Base-by-base conservation (phyloP, 495 filamentous ascomycete genomes). In the Penicillium canescens region DNA sequence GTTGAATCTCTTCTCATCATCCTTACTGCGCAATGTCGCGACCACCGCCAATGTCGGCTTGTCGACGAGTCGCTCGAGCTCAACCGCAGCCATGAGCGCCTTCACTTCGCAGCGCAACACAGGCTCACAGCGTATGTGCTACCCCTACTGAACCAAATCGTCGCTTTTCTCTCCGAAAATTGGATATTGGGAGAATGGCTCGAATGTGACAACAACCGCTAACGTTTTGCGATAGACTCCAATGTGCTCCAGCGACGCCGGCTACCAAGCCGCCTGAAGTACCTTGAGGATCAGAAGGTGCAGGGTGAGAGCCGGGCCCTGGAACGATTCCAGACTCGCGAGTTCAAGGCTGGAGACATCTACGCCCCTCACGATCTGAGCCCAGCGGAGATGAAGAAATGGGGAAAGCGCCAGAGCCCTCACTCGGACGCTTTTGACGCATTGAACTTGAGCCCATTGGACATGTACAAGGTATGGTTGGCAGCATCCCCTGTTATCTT, bases 341-440 rank as follows among this genome's bases (percentile, higher is more conserved):
- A 80, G 14, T 97, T 85, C 83, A 74, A 71, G 58, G 56, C 71
- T 9, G 94, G 94, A 63, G 92, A 96, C 68, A 77, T 95, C 42
- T 97, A 97, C 70, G 81, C 92, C 37, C 95, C 95, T 37, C 88
- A 91, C 67, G 94, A 98, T 77, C 72, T 98, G 47, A 86, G 81
- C 51, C 73, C 83, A 7, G 67, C 73, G 49, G 91, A 96, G 79
- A 86, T 86, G 83, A 73, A 67, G 68, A 90, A 88, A 72, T 87
- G 83, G 78, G 77, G 74, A 54, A 70, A 76, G 61, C 75, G 73
- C 61, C 60, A 68, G 48, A 69, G 65, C 49, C 80, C 79, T 45
- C 59, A 62, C 23, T 68, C 58, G 39, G 95, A 98, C 72, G 81
- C 84, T 20, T 85, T 98, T 61, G 92, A 97, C 71, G 69, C 84